Evolutionary conservation across 164 flowering plant species (phyloP), one percentile per base, ranked within the genome.

Genomic region (Tetrastigma voinierianum): DNA sequence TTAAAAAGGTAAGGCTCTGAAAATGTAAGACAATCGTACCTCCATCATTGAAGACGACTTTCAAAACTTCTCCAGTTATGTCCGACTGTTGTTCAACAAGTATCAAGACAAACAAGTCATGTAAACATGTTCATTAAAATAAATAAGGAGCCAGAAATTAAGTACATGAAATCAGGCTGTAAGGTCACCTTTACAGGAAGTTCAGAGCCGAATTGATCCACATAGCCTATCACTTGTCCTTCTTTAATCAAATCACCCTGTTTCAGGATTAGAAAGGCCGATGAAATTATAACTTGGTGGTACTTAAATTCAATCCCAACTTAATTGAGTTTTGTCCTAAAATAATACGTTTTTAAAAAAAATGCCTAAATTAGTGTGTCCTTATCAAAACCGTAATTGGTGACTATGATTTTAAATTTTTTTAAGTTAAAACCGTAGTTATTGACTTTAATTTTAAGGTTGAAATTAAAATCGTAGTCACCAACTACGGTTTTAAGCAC

Each of bases 231-330:
- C 15, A 81, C 78, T 73, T 95, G 96, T 52, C 96, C 97, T 77
- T 89, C 94, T 82, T 89, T 89, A 66, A 95, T 86, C 12, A 85
- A 52, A 77, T 81, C 87, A 71, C 97, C 96, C 98, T 94, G 80
- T 67, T 59, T 58, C 64, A 61, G 52, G 21, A 47, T 25, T 16
- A 44, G 53, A 59, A 59, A 45, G 43, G 14, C 32, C 17, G 25
- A 12, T 17, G 18, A 6, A 52, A 64, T 2, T 32, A 53, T 10
- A 44, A 20, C 2, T 13, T 2, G 13, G 51, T 61, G 51, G 47
- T 10, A 53, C 15, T 18, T 24, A 60, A 17, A 9, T 18, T 10
- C 40, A 32, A 32, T 32, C n/a, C n/a, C n/a, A n/a, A n/a, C 40
- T 32, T n/a, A n/a, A n/a, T n/a, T n/a, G n/a, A n/a, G n/a, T n/a